These are phyloP conservation scores for Penicillium brevicompactum DNA, from an alignment of 2,329 filamentous ascomycete genomes.

Conservation along the genomic window DNA sequence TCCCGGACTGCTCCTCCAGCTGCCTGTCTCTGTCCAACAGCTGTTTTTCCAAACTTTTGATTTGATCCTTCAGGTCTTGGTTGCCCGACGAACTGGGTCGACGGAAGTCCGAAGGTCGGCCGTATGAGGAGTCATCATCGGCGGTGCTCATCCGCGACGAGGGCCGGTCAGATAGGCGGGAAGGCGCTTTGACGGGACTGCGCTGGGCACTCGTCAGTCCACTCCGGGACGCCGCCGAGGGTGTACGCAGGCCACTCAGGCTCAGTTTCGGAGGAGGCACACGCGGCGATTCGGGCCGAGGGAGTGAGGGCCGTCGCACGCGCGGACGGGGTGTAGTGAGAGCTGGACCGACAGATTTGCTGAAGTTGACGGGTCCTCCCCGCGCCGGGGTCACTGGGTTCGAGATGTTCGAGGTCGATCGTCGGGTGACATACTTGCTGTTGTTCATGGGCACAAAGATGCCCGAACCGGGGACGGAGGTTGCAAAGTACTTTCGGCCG, in stretches of 20 bases:
- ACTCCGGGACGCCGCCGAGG: constrained; percentile 51
- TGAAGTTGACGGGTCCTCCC: constrained; percentile 75
- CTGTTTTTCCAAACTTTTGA: constrained; percentile 71
- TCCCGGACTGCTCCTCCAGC: constrained; percentile 82
- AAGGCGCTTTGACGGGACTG: constrained; percentile 43
- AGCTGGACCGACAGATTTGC: constrained; percentile 79
- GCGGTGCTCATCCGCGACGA: constrained; percentile 43
- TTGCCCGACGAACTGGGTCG: constrained; percentile 31
- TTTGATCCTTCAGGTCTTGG: constrained; percentile 64
- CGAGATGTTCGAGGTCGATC: constrained; percentile 49
- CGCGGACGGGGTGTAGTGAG: constrained; percentile 69
- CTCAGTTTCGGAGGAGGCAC: constrained; percentile 60
- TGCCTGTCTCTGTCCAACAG: constrained; percentile 84
- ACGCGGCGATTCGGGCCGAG: constrained; percentile 82
- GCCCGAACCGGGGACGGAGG: constrained; percentile 75
- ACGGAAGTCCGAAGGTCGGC: constrained; percentile 34
- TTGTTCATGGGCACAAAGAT: constrained; percentile 92
- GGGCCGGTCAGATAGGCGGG: constrained; percentile 41
- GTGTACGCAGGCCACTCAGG: constrained; percentile 56
- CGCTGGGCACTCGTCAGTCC: constrained; percentile 48
- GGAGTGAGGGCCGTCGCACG: constrained; percentile 71
- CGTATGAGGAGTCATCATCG: constrained; percentile 36
- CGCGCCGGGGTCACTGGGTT: constrained; percentile 71
- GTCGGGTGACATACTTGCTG: constrained; percentile 64
- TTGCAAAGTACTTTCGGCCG: constrained; percentile 79